Evolutionary conservation across 78 protist genomes (phyloP), one percentile per base, ranked within the genome.

Genomic region (Tieghemostelium lacteum): DNA sequence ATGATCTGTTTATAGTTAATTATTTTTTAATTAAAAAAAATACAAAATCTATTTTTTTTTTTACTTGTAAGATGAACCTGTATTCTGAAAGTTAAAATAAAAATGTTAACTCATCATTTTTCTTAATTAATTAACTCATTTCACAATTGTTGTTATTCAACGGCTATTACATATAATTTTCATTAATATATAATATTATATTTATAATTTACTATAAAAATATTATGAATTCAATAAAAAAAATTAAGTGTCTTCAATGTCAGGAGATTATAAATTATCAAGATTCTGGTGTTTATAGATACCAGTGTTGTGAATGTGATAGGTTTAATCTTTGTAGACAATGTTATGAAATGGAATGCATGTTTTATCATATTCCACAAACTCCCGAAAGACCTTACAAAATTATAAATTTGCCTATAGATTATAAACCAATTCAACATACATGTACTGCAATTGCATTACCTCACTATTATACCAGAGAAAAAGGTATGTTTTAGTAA

Each of bases 331-430:
- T 57, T 5, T 57, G 63, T 22, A 14, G 16, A 57, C 4, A 14
- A 57, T 57, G 63, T 57, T 57, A 57, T 57, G 29, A 57, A 19
- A 19, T 57, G 63, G 63, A 57, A n/a, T 57, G 63, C 16, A 19
- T 57, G 16, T 57, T 19, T 22, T 57, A 57, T 22, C 8, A 57
- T 57, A 57, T 57, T n/a, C 63, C 63, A 14, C 63, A 57, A 22
- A 19, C 63, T 22, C 8, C 6, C 4, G 33, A 57, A 14, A 57
- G 4, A n/a, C 54, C 54, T 16, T 57, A 57, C 17, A 57, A 7
- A 14, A n/a, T n/a, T 17, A 7, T 14, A n/a, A 4, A 7, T 19
- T 22, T 57, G 4, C 26, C 26, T 14, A 16, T 19, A 14, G 4
- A 14, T 16, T 57, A 57, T 57, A 16, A 19, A 19, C 63, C 63